These are phyloP conservation scores for Phlebiopsis gigantea DNA, from an alignment of 768 basidiomycete genomes.

Conservation along the genomic window DNA sequence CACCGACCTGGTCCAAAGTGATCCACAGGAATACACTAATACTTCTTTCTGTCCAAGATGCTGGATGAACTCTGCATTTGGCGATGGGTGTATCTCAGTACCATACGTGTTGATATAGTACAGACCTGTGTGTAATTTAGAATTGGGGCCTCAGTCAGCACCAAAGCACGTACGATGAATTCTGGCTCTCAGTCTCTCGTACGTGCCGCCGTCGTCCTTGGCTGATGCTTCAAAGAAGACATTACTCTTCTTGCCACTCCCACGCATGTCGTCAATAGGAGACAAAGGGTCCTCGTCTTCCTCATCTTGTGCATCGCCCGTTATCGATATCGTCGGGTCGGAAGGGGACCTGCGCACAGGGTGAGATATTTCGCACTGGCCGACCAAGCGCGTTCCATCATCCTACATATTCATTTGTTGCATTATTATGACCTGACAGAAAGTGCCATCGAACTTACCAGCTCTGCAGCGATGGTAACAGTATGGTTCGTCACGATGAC, in stretches of 20 bases:
- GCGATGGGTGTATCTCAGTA: constrained; percentile 85
- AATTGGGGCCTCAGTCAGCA: not conserved
- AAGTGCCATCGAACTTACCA: constrained; percentile 38
- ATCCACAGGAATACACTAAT: constrained; percentile 90
- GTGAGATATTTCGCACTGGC: constrained; percentile 93
- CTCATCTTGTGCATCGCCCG: constrained; percentile 16
- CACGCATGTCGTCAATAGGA: constrained; percentile 51
- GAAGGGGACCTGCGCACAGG: constrained; percentile 41
- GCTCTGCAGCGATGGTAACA: constrained; percentile 90
- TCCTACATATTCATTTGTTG: constrained; percentile 47
- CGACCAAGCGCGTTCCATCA: constrained; percentile 73
- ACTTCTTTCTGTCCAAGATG: constrained; percentile 56
- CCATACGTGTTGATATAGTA: constrained; percentile 91
- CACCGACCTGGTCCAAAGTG: constrained; percentile 82
- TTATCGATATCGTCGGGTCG: constrained; percentile 21
- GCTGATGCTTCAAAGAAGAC: constrained; percentile 55
- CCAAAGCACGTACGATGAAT: constrained; percentile 50
- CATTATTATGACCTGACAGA: not conserved
- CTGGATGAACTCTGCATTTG: constrained; percentile 75
- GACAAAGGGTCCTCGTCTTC: constrained; percentile 35
- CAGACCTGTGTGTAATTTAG: constrained; percentile 41
- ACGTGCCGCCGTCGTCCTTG: constrained; percentile 36
- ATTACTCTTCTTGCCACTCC: constrained; percentile 47
- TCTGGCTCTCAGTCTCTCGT: constrained; percentile 52
- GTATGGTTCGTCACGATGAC: constrained; percentile 92